Percentiles rank a stretch among this genome's conserved stretches.
phyloP scores from a whole-genome alignment of 129 eudicot species.

The Lonicera japonica region DNA sequence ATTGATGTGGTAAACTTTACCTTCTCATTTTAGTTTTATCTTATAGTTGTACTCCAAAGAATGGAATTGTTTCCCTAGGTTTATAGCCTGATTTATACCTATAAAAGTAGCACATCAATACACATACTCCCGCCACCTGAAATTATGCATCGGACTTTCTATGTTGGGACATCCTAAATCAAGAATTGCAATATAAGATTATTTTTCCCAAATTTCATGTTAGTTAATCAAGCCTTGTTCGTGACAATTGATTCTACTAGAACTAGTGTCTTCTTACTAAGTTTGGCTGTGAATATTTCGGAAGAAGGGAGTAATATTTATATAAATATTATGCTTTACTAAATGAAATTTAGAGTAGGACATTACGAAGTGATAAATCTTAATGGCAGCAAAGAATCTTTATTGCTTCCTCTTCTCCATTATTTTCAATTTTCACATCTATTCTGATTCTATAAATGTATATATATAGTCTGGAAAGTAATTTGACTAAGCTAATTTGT shows the following conservation, averaged over 20 bases:
- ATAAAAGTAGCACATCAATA: not conserved
- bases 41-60: not conserved
- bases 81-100: not conserved
- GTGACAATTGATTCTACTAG: too few relatives aligned
- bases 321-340: not conserved
- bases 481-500: not conserved
- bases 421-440: not conserved
- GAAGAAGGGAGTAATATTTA: too few relatives aligned
- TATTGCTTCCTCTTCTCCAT: not conserved
- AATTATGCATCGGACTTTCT: too few relatives aligned
- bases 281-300: too few relatives aligned
- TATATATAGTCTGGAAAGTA: not conserved
- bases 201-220: too few relatives aligned
- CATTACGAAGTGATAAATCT: not conserved
- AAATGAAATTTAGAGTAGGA: not conserved
- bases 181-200: too few relatives aligned
- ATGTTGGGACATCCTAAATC: too few relatives aligned
- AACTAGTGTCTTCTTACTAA: too few relatives aligned
- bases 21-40: not conserved
- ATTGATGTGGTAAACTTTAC: constrained; percentile 73
- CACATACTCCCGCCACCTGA: too few relatives aligned
- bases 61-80: not conserved
- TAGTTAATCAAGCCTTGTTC: too few relatives aligned
- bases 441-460: not conserved
- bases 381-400: not conserved